Percentiles rank a stretch among this genome's conserved stretches.
Evolutionary conservation across 1,284 basidiomycete species (phyloP).

Genomic region (Sporisorium exsertum): DNA sequence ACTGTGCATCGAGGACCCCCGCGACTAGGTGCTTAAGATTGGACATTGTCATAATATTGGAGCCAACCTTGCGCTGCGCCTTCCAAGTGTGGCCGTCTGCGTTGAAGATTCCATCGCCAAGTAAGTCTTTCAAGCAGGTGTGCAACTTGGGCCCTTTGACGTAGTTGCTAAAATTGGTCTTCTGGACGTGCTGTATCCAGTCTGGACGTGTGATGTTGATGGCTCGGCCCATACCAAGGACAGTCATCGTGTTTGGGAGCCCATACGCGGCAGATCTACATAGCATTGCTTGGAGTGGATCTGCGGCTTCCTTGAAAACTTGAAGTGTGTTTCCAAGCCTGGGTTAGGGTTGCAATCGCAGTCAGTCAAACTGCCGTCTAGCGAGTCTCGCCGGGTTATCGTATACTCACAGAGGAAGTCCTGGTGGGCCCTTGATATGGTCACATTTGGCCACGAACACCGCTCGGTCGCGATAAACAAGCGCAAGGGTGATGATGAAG

Average conservation of each 20-base stretch:
- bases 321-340: no score
- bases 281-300: no score
- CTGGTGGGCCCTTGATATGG: no score
- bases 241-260: conserved; percentile 9
- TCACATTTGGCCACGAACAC: no score
- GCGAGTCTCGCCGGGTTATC: no score
- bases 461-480: no score
- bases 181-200: conserved; percentile 35
- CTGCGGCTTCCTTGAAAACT: no score
- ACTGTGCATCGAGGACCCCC: conserved; percentile 11
- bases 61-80: conserved; percentile 26
- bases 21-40: conserved; percentile 22
- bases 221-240: conserved; percentile 13
- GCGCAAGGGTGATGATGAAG: no score
- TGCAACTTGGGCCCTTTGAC: conserved; percentile 14
- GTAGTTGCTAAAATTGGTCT: conserved; percentile 25
- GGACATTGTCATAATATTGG: conserved; percentile 19
- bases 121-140: conserved; percentile 17
- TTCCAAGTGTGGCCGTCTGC: conserved; percentile 24
- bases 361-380: no score
- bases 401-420: no score
- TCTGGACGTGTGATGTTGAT: conserved; percentile 24
- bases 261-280: no score
- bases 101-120: conserved; percentile 34
- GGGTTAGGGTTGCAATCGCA: no score